phyloP scores from a whole-genome alignment of 2,329 filamentous ascomycete species.

The Nigrospora osmanthi region DNA sequence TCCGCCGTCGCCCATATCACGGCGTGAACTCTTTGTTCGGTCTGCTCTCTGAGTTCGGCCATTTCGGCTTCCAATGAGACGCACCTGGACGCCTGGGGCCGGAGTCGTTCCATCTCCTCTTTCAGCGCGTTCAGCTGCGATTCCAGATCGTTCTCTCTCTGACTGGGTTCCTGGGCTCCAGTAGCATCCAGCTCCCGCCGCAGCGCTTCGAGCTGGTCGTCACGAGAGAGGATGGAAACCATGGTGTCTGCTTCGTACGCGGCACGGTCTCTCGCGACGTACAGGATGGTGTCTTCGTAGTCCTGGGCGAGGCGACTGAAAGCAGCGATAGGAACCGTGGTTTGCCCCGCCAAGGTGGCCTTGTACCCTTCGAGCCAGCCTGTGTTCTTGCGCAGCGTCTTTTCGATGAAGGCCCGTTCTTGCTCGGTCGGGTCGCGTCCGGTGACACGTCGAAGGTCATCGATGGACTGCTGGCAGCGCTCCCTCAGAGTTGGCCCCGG shows the following conservation, averaged over 20 bases:
- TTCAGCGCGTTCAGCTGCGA: too few species aligned
- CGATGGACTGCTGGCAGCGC: too few species aligned
- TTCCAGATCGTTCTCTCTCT: neutral
- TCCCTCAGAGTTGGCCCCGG: too few species aligned
- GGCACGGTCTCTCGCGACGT: neutral
- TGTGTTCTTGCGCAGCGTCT: neutral
- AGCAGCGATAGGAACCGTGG: neutral
- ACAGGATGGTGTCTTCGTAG: neutral
- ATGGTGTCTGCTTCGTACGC: neutral
- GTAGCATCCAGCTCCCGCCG: too few species aligned
- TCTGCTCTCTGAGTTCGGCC: too few species aligned
- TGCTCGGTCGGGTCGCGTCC: neutral
- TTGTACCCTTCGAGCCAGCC: slow-evolving; percentile 3
- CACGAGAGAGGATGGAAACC: neutral
- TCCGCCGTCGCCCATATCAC: too few species aligned
- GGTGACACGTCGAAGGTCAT: neutral
- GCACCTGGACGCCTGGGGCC: too few species aligned
- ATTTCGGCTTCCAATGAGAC: too few species aligned
- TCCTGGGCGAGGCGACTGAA: slow-evolving; percentile 2
- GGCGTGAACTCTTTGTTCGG: too few species aligned
- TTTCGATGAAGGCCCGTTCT: neutral
- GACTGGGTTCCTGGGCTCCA: too few species aligned
- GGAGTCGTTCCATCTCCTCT: too few species aligned
- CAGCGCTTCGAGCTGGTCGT: neutral
- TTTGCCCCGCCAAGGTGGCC: neutral